A percentile compares a stretch with the other conserved stretches of the same genome.
Evolutionary conservation across 306 rosid species (phyloP).

Genomic region (Malus domestica): DNA sequence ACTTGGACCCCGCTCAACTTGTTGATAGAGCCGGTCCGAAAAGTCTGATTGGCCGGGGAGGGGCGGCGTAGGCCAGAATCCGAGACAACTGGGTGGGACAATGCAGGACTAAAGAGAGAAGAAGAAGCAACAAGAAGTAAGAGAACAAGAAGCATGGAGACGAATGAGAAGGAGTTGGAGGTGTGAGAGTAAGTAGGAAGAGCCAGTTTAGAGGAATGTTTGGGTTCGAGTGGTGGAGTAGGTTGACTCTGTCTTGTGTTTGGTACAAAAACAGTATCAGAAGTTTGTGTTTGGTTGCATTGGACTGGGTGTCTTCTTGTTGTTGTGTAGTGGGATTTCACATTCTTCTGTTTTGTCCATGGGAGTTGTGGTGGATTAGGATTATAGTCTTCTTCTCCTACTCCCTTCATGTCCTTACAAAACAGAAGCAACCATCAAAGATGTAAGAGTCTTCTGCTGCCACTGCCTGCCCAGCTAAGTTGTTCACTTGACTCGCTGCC

Average conservation of each 20-base stretch:
- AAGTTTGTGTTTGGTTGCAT: slow-evolving; percentile 47
- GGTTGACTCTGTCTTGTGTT: slow-evolving; percentile 5
- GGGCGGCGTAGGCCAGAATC: slow-evolving; percentile 17
- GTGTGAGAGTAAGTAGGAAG: slow-evolving; percentile 17
- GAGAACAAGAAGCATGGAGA: slow-evolving; percentile 50
- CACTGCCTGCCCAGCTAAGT: background rate
- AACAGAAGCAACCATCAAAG: slow-evolving; percentile 35
- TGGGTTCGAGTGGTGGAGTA: slow-evolving; percentile 1
- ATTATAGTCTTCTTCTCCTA: background rate
- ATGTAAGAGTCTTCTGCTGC: slow-evolving; percentile 1
- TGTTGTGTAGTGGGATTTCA: slow-evolving; percentile 25
- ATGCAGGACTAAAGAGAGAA: slow-evolving; percentile 34
- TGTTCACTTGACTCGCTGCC: slow-evolving; percentile 19
- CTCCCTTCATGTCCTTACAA: slow-evolving; percentile 65
- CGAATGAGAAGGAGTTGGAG: slow-evolving; percentile 19
- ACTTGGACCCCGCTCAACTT: slow-evolving; percentile 27
- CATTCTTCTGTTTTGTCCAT: slow-evolving; percentile 47
- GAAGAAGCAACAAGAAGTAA: slow-evolving; percentile 41
- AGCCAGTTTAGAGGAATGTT: slow-evolving; percentile 50
- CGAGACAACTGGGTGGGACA: slow-evolving; percentile 35
- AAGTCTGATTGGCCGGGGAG: slow-evolving; percentile 44
- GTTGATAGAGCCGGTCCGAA: slow-evolving; percentile 33
- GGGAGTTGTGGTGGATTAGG: slow-evolving; percentile 21
- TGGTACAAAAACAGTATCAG: slow-evolving; percentile 18
- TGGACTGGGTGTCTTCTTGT: slow-evolving; percentile 59